Percentiles rank a stretch among this genome's conserved stretches.
These are phyloP conservation scores for Trichophaea hybrida DNA, from an alignment of 2,329 filamentous ascomycete species.

Conservation along the genomic window DNA sequence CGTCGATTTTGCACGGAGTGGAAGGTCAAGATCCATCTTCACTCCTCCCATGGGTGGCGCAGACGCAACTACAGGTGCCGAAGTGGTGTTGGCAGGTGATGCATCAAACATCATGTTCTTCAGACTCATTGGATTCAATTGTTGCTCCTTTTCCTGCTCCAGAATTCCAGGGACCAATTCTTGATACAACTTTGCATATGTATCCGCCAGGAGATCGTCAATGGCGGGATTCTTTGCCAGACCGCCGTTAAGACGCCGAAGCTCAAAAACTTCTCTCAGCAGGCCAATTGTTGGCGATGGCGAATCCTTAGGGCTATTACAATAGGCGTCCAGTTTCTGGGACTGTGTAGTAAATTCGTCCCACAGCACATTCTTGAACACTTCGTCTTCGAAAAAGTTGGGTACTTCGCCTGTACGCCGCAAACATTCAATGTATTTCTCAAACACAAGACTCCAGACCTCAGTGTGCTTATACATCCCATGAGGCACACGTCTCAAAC, in stretches of 20 bases:
- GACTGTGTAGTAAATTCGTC: constrained; percentile 51
- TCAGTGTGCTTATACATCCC: constrained; percentile 45
- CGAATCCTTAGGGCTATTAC: constrained; percentile 14
- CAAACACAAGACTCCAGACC: constrained; percentile 48
- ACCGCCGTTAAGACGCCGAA: constrained; percentile 68
- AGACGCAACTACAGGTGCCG: not conserved
- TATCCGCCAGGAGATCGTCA: constrained; percentile 86
- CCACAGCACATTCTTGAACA: constrained; percentile 49
- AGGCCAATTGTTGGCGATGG: constrained; percentile 41
- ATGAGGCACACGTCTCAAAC: constrained; percentile 70
- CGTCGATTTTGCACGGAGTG: constrained; percentile 20
- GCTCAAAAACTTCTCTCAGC: constrained; percentile 50
- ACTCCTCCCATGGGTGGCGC: not conserved
- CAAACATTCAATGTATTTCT: constrained; percentile 44
- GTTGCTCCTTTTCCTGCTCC: constrained; percentile 30
- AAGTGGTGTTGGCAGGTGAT: constrained; percentile 10
- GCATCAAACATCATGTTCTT: constrained; percentile 24
- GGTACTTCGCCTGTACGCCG: constrained; percentile 43
- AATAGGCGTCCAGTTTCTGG: constrained; percentile 44
- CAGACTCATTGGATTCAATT: constrained; percentile 26
- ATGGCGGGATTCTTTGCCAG: constrained; percentile 75
- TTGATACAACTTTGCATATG: constrained; percentile 64
- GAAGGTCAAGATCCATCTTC: constrained; percentile 1
- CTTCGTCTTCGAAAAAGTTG: constrained; percentile 47
- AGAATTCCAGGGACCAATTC: constrained; percentile 49